These are phyloP conservation scores for Sodiomyces alkalinus DNA, from an alignment of 2,329 filamentous ascomycete genomes.

Conservation along the genomic window DNA sequence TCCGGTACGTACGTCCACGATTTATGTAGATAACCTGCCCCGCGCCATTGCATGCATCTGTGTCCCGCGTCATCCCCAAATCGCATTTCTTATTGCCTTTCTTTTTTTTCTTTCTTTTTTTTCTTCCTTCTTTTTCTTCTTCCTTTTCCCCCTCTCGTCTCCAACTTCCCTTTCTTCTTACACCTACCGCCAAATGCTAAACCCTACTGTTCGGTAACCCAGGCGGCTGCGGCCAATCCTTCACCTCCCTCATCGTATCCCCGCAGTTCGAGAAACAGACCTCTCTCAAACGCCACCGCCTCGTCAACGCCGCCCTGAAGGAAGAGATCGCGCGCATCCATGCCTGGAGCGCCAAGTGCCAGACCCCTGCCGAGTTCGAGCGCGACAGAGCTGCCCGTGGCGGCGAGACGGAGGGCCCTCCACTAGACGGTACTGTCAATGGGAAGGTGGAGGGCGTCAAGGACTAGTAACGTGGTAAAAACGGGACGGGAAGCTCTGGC, in stretches of 20 bases:
- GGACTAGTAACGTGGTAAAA: too few relatives aligned
- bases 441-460: conserved; percentile 25
- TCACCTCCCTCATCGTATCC: conserved; percentile 45
- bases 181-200: neutral
- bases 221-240: conserved; percentile 49
- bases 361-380: conserved; percentile 82
- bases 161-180: too few relatives aligned
- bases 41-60: conserved; percentile 2
- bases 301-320: conserved; percentile 73
- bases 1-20: conserved; percentile 47
- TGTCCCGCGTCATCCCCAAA: conserved; percentile 1
- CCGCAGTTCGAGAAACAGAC: conserved; percentile 55
- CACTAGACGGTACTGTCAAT: conserved; percentile 26
- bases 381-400: conserved; percentile 35
- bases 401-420: conserved; percentile 16
- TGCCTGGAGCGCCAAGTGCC: conserved; percentile 89
- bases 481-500: too few relatives aligned
- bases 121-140: too few relatives aligned
- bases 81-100: too few relatives aligned
- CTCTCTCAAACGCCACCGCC: conserved; percentile 69
- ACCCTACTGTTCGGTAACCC: neutral
- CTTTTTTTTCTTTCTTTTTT: too few relatives aligned
- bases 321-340: conserved; percentile 83
- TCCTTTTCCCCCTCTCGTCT: too few relatives aligned
- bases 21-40: neutral